A percentile compares a stretch with the other conserved stretches of the same genome.
Conservation (phyloP, 768 basidiomycete species). For the Lyophyllum shimeji region DNA sequence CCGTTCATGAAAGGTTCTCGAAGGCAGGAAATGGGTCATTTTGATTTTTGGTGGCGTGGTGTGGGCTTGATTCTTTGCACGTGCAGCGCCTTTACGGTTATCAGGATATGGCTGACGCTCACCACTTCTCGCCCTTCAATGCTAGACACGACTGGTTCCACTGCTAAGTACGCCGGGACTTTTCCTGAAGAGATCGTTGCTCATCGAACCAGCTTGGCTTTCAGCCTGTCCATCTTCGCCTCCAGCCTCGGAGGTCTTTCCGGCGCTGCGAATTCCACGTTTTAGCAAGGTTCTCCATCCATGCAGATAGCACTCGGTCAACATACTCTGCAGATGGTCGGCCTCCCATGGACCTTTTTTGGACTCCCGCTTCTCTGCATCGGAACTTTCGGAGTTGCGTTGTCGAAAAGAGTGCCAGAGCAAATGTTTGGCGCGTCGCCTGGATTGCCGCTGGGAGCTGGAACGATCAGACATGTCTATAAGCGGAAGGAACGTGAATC, state of each 20-base stretch:
- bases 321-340: conserved; percentile 44
- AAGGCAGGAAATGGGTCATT: conserved; percentile 6
- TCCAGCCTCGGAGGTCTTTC: background rate
- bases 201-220: background rate
- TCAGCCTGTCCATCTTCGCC: conserved; percentile 4
- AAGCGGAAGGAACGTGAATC: conserved; percentile 51
- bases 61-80: conserved; percentile 14
- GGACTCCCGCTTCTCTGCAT: conserved; percentile 51
- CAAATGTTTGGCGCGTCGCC: conserved; percentile 59
- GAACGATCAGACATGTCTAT: conserved; percentile 61
- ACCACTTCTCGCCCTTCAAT: conserved; percentile 11
- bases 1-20: conserved; percentile 16
- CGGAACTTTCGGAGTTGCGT: conserved; percentile 49
- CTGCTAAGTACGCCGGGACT: conserved; percentile 12
- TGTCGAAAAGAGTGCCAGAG: conserved; percentile 31
- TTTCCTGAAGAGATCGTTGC: background rate
- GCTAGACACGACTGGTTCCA: conserved; percentile 9
- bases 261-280: background rate
- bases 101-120: background rate
- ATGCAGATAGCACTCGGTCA: background rate
- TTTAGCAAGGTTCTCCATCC: conserved; percentile 19
- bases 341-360: conserved; percentile 47
- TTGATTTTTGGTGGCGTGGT: conserved; percentile 16
- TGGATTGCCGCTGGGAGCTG: conserved; percentile 49
- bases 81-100: background rate